Percentiles rank a stretch among this genome's conserved stretches.
These are phyloP conservation scores for Metschnikowia borealis DNA, from an alignment of 805 yeast genomes.

Conservation along the genomic window DNA sequence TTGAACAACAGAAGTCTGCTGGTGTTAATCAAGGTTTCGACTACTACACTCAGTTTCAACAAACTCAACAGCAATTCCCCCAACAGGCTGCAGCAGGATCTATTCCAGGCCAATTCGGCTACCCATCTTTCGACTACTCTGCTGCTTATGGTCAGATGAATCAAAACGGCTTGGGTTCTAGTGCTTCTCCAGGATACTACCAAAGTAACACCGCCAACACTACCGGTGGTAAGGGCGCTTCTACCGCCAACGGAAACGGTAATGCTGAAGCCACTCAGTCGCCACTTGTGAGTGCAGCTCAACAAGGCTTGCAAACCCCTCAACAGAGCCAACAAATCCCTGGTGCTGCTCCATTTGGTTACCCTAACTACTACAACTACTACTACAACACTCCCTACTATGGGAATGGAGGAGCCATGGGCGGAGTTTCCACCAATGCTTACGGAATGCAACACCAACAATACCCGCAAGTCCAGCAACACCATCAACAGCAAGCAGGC, in stretches of 20 bases:
- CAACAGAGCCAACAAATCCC: slow-evolving; percentile 33
- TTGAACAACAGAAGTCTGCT: slow-evolving; percentile 12
- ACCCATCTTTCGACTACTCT: slow-evolving; percentile 43
- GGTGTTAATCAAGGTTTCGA: slow-evolving; percentile 18
- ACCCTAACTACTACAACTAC: slow-evolving; percentile 40
- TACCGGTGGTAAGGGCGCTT: slow-evolving; percentile 20
- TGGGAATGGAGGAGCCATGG: slow-evolving; percentile 30
- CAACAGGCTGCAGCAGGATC: slow-evolving; percentile 37
- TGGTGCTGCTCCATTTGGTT: slow-evolving; percentile 36
- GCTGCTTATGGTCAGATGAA: slow-evolving; percentile 29
- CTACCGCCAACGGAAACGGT: slow-evolving; percentile 19
- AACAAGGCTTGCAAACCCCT: slow-evolving; percentile 25
- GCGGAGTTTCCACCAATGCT: slow-evolving; percentile 15
- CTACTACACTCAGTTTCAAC: slow-evolving; percentile 20
- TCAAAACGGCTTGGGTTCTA: slow-evolving; percentile 16
- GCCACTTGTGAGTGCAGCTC: slow-evolving; percentile 26
- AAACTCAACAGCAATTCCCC: slow-evolving; percentile 33
- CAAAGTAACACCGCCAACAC: slow-evolving; percentile 28
- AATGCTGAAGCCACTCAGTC: slow-evolving; percentile 28
- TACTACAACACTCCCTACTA: slow-evolving; percentile 41
- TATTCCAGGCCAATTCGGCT: slow-evolving; percentile 41
- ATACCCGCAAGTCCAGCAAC: slow-evolving; percentile 19
- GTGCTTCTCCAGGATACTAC: slow-evolving; percentile 15
- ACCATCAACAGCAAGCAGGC: slow-evolving; percentile 11
- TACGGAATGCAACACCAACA: slow-evolving; percentile 22